Evolutionary conservation across 306 rosid genomes (phyloP).

Genomic region (Casuarina equisetifolia): DNA sequence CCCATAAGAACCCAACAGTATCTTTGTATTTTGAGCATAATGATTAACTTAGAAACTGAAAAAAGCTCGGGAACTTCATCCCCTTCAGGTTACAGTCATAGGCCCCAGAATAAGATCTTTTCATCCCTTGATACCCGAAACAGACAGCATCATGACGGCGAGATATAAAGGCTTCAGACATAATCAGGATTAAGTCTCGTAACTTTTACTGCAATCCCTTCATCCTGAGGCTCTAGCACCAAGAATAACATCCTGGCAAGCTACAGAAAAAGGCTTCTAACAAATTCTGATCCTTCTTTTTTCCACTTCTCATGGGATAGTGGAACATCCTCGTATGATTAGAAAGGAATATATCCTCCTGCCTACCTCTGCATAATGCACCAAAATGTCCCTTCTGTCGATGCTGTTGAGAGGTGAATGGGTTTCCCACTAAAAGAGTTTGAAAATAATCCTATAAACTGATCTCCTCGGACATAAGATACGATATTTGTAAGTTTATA

Average conservation of each 20-base stretch:
- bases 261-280: background rate
- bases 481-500: too few relatives aligned
- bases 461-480: too few relatives aligned
- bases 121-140: background rate
- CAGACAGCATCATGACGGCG: background rate
- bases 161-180: background rate
- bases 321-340: constrained; percentile 6
- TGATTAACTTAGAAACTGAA: constrained; percentile 3
- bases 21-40: background rate
- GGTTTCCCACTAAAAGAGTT: background rate
- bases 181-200: background rate
- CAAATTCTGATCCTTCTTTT: constrained; percentile 13
- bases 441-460: too few relatives aligned
- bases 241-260: background rate
- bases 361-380: background rate
- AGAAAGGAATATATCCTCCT: background rate
- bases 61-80: background rate
- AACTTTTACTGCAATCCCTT: background rate
- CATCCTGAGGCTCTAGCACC: background rate
- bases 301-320: constrained; percentile 12
- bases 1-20: background rate
- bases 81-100: background rate
- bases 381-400: background rate
- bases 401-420: background rate
- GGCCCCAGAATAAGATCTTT: background rate